A percentile compares a stretch with the other conserved stretches of the same genome.
Evolutionary conservation across 139 green algal genomes (phyloP).

Genomic region (Micractinium conductrix): DNA sequence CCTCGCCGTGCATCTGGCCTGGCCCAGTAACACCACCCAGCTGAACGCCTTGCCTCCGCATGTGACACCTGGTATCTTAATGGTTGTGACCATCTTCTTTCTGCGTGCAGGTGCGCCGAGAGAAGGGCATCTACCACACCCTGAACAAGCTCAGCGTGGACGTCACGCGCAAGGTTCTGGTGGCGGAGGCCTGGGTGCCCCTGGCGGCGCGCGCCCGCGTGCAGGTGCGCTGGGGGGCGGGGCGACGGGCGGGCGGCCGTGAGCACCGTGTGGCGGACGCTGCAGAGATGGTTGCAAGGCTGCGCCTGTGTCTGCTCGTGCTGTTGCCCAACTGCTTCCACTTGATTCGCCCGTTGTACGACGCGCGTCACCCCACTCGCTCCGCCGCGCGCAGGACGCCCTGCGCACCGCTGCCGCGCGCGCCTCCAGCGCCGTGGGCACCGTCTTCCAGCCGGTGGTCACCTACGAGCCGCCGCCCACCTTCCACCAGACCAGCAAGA

Average conservation of each 20-base stretch:
- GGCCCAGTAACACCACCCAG: neutral
- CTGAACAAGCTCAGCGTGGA: slow-evolving; percentile 98
- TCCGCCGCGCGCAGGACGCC: slow-evolving; percentile 67
- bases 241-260: too few relatives aligned
- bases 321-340: neutral
- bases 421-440: slow-evolving; percentile 64
- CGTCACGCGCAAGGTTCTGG: slow-evolving; percentile 90
- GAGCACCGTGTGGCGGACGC: too few relatives aligned
- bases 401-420: slow-evolving; percentile 62
- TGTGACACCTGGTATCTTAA: too few relatives aligned
- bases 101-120: slow-evolving; percentile 61
- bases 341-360: too few relatives aligned
- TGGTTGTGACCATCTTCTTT: too few relatives aligned
- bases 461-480: slow-evolving; percentile 92
- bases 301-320: neutral
- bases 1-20: too few relatives aligned
- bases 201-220: slow-evolving; percentile 45
- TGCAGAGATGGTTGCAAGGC: too few relatives aligned
- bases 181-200: slow-evolving; percentile 96
- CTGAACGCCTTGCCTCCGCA: neutral
- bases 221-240: slow-evolving; percentile 3
- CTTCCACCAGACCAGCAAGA: slow-evolving; percentile 93
- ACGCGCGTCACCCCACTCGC: too few relatives aligned
- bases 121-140: slow-evolving; percentile 98
- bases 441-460: slow-evolving; percentile 90